A percentile compares a stretch with the other conserved stretches of the same genome.
phyloP scores from a whole-genome alignment of 306 rosid species.

The Pachyrhizus erosus region DNA sequence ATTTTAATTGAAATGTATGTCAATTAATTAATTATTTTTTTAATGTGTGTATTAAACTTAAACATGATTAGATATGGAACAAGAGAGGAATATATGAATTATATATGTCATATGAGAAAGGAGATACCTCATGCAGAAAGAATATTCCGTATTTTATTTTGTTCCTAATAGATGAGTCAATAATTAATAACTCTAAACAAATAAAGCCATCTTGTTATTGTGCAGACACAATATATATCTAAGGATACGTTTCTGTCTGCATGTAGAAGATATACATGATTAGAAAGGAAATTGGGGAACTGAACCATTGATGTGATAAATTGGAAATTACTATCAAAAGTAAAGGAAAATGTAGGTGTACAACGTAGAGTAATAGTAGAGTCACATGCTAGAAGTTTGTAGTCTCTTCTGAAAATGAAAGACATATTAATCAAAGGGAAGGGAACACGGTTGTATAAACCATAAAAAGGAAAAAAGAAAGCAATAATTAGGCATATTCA shows the following conservation, averaged over 20 bases:
- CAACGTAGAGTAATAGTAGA: background rate
- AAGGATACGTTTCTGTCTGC: background rate
- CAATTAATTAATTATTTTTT: background rate
- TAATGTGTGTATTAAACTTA: no score
- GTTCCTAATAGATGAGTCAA: background rate
- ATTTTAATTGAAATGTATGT: background rate
- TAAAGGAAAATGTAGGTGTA: background rate
- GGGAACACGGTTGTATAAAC: background rate
- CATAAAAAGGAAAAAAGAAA: background rate
- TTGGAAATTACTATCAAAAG: background rate
- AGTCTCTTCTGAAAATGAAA: conserved; percentile 2
- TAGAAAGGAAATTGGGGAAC: background rate
- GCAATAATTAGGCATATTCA: background rate
- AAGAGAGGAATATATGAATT: no score
- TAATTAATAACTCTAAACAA: background rate
- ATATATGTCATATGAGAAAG: background rate
- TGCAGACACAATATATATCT: background rate
- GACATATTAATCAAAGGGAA: background rate
- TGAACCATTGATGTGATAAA: background rate
- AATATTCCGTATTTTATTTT: background rate
- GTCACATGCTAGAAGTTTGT: background rate
- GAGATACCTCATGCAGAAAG: background rate
- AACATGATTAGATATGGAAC: no score
- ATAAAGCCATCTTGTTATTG: background rate
- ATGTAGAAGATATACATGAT: no score